Evolutionary conservation across 768 basidiomycete genomes (phyloP).

Genomic region (Lentinula guzmanii): DNA sequence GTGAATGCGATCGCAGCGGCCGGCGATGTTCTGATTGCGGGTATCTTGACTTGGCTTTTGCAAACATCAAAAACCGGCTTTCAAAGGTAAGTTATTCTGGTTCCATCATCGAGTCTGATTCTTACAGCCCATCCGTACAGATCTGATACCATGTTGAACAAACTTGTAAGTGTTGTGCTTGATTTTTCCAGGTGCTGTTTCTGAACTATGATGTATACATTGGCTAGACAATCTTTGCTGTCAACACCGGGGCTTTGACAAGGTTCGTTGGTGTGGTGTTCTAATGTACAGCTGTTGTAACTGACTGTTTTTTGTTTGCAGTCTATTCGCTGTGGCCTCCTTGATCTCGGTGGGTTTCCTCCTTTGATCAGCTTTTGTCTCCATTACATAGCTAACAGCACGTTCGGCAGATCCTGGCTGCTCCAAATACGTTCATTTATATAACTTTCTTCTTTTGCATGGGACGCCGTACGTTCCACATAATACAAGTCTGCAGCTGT

Average conservation of each 20-base stretch:
- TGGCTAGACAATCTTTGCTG: constrained; percentile 43
- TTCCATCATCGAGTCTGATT: background rate
- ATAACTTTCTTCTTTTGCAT: constrained; percentile 48
- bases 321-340: constrained; percentile 41
- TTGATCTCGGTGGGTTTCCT: constrained; percentile 33
- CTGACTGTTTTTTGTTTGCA: constrained; percentile 8
- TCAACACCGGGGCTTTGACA: constrained; percentile 40
- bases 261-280: constrained; percentile 19
- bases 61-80: constrained; percentile 47
- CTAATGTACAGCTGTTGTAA: background rate
- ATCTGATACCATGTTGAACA: constrained; percentile 47
- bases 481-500: background rate
- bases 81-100: constrained; percentile 24
- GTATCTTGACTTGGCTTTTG: constrained; percentile 38
- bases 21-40: constrained; percentile 44
- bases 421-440: constrained; percentile 36
- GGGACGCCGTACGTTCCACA: constrained; percentile 32
- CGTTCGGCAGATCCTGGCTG: constrained; percentile 31
- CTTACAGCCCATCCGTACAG: constrained; percentile 11
- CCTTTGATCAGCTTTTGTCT: background rate
- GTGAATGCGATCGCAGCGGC: constrained; percentile 45
- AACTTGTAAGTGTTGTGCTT: constrained; percentile 26
- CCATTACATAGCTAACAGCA: constrained; percentile 7
- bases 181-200: background rate
- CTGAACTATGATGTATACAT: background rate